Base-by-base conservation (phyloP, 192 early-diverging fungal genomes). In the Chytriomyces hyalinus region DNA sequence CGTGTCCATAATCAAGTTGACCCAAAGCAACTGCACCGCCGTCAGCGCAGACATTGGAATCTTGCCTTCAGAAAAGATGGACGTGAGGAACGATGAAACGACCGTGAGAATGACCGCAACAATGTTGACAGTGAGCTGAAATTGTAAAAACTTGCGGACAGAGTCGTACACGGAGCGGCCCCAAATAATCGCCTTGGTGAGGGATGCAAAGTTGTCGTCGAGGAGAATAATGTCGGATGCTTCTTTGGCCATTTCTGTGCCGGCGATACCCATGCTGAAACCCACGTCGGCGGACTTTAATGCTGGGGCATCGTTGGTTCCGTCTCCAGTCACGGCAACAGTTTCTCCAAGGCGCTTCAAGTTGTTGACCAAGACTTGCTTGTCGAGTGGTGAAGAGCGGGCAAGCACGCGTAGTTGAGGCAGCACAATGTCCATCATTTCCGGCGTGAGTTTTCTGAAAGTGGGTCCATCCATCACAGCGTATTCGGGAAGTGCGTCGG, bases 1-100 rank as follows among this genome's bases (percentile, higher is more conserved):
- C 0, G 96, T 96, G 87, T 99, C 97, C 98, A 99, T 99, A 57
- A 99, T 98, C 76, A 99, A 85, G 83, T 99, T 99, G 61, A 99
- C 94, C 97, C 97, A 99, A 65, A 99, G 84, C 60, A 99, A 80
- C 82, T 99, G 98, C 0, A 98, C 93, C 20, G 97, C 97, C 0
- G 94, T 95, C 75, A 99, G 87, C n/a, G 94, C 94, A 1, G 96
- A 83, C 8, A 76, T 57, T 9, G 85, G 85, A 10, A 53, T 75
- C 26, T 79, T 73, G 47, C 24, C 57, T n/a, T 75, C 65, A 24
- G 76, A 61, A 20, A 65, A 53, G n/a, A 84, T 66, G 7, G 85
- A 80, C 43, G 82, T 82, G 78, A 80, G 65, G 59, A 89, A 61
- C 2, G 84, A 50, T 5, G 84, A 84, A 26, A 88, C 73, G 63